Base-by-base conservation (phyloP, 2,329 filamentous ascomycete species). In the Aspergillus novofumigatus region DNA sequence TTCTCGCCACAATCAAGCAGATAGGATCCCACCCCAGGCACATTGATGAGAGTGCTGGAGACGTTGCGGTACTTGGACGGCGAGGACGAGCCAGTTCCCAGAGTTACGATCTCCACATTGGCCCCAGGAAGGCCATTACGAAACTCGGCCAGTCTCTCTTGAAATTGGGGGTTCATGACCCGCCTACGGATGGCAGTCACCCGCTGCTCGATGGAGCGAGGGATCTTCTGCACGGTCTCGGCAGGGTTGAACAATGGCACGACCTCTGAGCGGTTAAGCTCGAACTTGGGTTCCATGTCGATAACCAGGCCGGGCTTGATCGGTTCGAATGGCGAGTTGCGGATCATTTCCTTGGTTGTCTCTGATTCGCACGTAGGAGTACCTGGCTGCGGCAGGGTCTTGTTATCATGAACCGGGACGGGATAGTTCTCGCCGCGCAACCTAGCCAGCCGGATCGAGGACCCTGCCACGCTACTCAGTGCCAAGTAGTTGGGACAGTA, bases 21-120 rank as follows among this genome's bases (percentile, higher is more conserved):
- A 69, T 96, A 95, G 70, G 85, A 92, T n/a, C 94, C 94, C 65
- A 86, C 83, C 3, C 87, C 89, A 6, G 94, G 94, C 3, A 96
- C 87, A 14, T 90, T 84, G 48, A 99, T 77, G 4, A 99, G 80
- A 0, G 92, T 97, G 1, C 87, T 86, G 10, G 93, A 96, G 21
- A 99, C 94, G 71, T 97, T 99, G 66, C 94, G 89, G 73, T 97
- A 94, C 71, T 95, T 95, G 35, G 91, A 96, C 1, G 94, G 94
- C 17, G 89, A 72, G 0, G 93, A 90, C 3, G 93, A 97, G 8
- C 94, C 94, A 2, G 94, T 99, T 5, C 94, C 94, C 0, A 99
- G 83, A 1, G 92, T 86, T 42, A 92, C 88, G 51, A 99, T 85
- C 72, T 97, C 92, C 0, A 88, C 85, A 65, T 97, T 87, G 35